phyloP scores from a whole-genome alignment of 805 yeast species.

The Metschnikowia baotianmanensis region DNA sequence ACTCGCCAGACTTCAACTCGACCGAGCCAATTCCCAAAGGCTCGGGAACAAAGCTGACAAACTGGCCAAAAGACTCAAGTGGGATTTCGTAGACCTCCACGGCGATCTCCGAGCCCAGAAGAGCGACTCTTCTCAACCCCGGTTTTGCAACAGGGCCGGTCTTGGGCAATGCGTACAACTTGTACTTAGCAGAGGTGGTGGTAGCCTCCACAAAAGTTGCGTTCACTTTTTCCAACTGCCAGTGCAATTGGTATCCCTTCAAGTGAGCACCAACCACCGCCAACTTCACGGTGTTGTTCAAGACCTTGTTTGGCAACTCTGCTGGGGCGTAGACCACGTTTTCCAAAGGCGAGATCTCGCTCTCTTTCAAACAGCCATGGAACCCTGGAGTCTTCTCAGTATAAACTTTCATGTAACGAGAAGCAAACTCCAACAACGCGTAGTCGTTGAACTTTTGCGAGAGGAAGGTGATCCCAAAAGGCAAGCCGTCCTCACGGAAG shows the following conservation, averaged over 20 bases:
- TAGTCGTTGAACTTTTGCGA: conserved; percentile 83
- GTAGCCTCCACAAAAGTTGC: conserved; percentile 69
- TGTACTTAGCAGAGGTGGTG: conserved; percentile 68
- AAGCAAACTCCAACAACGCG: conserved; percentile 83
- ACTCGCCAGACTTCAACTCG: conserved; percentile 73
- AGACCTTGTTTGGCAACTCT: conserved; percentile 16
- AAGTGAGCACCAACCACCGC: conserved; percentile 98
- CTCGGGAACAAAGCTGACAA: conserved; percentile 85
- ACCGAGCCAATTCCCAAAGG: conserved; percentile 96
- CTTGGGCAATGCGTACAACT: conserved; percentile 78
- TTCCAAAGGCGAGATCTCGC: conserved; percentile 30
- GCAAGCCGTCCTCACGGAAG: conserved; percentile 78
- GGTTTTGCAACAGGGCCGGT: conserved; percentile 85
- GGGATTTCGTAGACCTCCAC: conserved; percentile 88
- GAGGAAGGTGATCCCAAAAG: conserved; percentile 85
- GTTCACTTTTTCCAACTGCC: conserved; percentile 86
- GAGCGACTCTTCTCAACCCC: conserved; percentile 70
- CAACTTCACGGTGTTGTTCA: conserved; percentile 45
- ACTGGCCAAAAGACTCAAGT: conserved; percentile 70
- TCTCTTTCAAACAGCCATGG: conserved; percentile 51
- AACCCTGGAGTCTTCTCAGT: conserved; percentile 48
- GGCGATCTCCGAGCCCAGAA: conserved; percentile 57
- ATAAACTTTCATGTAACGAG: conserved; percentile 55
- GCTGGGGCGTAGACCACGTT: conserved; percentile 44
- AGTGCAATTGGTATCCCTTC: conserved; percentile 82